Base-by-base conservation (phyloP, 257 asterid genomes). In the Scutellaria baicalensis region DNA sequence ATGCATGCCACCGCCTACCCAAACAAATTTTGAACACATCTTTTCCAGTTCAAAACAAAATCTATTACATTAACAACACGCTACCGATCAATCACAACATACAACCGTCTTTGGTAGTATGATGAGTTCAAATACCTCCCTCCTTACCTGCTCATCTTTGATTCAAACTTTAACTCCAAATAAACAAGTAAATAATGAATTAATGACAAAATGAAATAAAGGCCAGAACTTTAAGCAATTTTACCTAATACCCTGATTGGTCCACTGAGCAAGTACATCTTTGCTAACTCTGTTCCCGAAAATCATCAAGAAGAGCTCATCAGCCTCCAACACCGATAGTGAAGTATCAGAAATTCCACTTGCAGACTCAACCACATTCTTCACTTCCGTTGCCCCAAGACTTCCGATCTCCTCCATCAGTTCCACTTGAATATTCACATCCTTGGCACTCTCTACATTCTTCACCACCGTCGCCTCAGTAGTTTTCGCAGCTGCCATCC, bases 171-270 rank as follows among this genome's bases (percentile, higher is more conserved):
- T 27, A 27, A 27, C 33, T 16, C 12, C 44, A 39, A 39, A 3
- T 39, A 33, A 49, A 43, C 55, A 43, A 56, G 35, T 21, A 54
- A 21, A 23, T 9, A 23, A 54, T 1, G 14, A 71, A 63, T 38
- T 10, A 48, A 73, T 18, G 21, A 58, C 12, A 35, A 54, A 35
- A 71, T 42, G 45, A 52, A 48, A 10, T 38, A 43, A 3, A 50
- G 60, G n/a, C 18, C 56, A 1, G 66, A 39, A 67, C 56, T 60
- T 27, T 43, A 49, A 71, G 60, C 38, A 45, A 40, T 47, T 50
- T 75, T 82, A 93, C 99, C 96, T 82, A 58, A 93, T 89, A 51
- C 99, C 99, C 87, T 93, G 99, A 82, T 93, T 93, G 77, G 88
- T 87, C 97, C 99, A 93, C 82, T 91, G 99, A 4, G 91, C 91